Conservation (phyloP, 306 rosid species). For the Sicyos edulis region DNA sequence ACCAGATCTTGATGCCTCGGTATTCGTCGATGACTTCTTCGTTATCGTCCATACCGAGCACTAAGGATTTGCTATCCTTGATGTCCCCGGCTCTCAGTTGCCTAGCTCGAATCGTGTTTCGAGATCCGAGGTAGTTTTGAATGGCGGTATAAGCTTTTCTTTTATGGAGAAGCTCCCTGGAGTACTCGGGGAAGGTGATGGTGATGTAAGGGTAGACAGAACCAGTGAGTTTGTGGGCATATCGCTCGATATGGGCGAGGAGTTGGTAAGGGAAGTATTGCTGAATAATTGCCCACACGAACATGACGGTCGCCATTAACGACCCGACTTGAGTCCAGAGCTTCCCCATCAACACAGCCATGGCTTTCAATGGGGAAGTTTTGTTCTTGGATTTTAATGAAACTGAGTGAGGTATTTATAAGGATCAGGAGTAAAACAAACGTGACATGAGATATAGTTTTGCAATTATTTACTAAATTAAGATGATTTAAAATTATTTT, state of each 20-base stretch:
- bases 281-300: slow-evolving; percentile 28
- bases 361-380: background rate
- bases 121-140: slow-evolving; percentile 37
- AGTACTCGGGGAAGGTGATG: slow-evolving; percentile 40
- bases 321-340: slow-evolving; percentile 34
- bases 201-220: slow-evolving; percentile 39
- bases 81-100: slow-evolving; percentile 40
- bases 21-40: slow-evolving; percentile 44
- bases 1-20: slow-evolving; percentile 36
- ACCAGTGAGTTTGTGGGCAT: slow-evolving; percentile 16
- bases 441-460: too few species aligned
- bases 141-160: slow-evolving; percentile 35
- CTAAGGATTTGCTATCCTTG: slow-evolving; percentile 29
- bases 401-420: too few species aligned
- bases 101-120: slow-evolving; percentile 29
- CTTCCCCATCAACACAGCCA: slow-evolving; percentile 10
- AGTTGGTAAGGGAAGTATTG: slow-evolving; percentile 29
- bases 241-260: slow-evolving; percentile 5
- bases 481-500: too few species aligned
- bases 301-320: slow-evolving; percentile 27
- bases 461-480: too few species aligned
- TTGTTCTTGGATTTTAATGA: too few species aligned
- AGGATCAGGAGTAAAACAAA: too few species aligned
- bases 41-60: slow-evolving; percentile 43
- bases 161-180: slow-evolving; percentile 20